These are phyloP conservation scores for Dendrobium huoshanense DNA, from an alignment of 106 monocot genomes.

Conservation along the genomic window DNA sequence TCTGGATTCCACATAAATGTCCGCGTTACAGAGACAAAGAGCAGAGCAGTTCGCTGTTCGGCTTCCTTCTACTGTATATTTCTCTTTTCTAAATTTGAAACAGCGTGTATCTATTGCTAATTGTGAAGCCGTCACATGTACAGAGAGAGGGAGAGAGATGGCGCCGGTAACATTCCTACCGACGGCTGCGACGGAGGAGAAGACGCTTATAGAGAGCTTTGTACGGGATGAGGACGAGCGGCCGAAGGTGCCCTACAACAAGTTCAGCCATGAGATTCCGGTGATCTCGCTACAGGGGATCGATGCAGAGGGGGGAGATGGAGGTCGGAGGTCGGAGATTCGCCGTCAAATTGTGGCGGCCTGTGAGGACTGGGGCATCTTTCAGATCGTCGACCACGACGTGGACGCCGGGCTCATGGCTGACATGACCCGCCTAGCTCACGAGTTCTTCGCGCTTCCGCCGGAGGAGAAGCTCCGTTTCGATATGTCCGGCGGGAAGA, in stretches of 20 bases:
- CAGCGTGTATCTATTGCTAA: too few relatives aligned
- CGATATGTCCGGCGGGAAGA: constrained; percentile 96
- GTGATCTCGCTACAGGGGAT: constrained; percentile 56
- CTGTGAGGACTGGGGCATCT: constrained; percentile 94
- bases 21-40: too few relatives aligned
- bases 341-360: constrained; percentile 54
- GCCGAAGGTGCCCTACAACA: constrained; percentile 63
- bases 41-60: too few relatives aligned
- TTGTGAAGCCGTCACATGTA: not conserved
- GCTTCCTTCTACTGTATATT: too few relatives aligned
- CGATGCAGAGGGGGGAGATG: constrained; percentile 18
- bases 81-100: too few relatives aligned
- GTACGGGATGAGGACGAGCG: constrained; percentile 73
- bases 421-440: constrained; percentile 55
- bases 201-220: constrained; percentile 41
- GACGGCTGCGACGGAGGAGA: constrained; percentile 34
- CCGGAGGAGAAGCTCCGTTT: constrained; percentile 75
- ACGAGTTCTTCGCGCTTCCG: constrained; percentile 72
- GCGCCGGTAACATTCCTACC: constrained; percentile 28
- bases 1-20: too few relatives aligned
- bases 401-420: constrained; percentile 47
- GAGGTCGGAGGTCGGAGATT: constrained; percentile 30
- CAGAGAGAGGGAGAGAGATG: constrained; percentile 1
- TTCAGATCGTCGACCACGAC: constrained; percentile 86
- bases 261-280: constrained; percentile 59